Conservation (phyloP, 257 asterid genomes). For the Primulina huaijiensis region DNA sequence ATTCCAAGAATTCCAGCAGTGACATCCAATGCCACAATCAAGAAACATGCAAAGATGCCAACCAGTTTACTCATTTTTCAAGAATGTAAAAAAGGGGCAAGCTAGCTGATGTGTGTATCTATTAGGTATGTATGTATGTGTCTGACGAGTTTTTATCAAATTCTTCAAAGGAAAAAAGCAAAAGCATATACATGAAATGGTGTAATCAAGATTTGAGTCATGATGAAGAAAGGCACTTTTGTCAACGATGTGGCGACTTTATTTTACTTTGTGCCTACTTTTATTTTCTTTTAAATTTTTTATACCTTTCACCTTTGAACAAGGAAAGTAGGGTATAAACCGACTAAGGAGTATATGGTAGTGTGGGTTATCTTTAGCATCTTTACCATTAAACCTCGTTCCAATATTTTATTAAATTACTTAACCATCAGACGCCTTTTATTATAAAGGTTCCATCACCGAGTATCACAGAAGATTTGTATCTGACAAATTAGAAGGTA, state of each 20-base stretch:
- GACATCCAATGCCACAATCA: slow-evolving; percentile 68
- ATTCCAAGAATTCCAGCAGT: slow-evolving; percentile 70
- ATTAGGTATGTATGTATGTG: not conserved
- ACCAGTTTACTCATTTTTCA: slow-evolving; percentile 47
- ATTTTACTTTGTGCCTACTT: slow-evolving; percentile 39
- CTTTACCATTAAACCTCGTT: slow-evolving; percentile 25
- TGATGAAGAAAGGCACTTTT: slow-evolving; percentile 39
- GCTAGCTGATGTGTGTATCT: not conserved
- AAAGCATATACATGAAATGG: not conserved
- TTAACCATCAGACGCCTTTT: not conserved
- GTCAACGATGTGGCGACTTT: slow-evolving; percentile 49
- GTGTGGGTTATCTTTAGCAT: slow-evolving; percentile 41
- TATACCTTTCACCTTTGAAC: slow-evolving; percentile 44
- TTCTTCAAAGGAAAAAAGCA: not conserved
- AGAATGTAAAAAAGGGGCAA: not conserved
- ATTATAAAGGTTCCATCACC: not conserved
- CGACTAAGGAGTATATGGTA: slow-evolving; percentile 39
- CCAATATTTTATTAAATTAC: too few species aligned
- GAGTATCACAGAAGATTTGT: too few species aligned
- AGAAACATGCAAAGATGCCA: slow-evolving; percentile 56
- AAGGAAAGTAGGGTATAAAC: slow-evolving; percentile 59
- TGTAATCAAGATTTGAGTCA: slow-evolving; percentile 19
- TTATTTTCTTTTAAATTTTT: slow-evolving; percentile 17
- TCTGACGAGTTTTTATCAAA: not conserved
- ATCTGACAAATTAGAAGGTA: not conserved